Evolutionary conservation across 164 flowering plant species (phyloP).

Genomic region (Vitis vinifera): ASM3070453v1 NC_081821.1:2358001-2358500

Average conservation of each 20-base stretch:
- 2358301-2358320: slow-evolving; percentile 76
- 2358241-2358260: slow-evolving; percentile 82
- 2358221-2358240: slow-evolving; percentile 56
- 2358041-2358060: slow-evolving; percentile 84
- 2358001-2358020: slow-evolving; percentile 94
- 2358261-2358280: slow-evolving; percentile 92
- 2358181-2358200: slow-evolving; percentile 80
- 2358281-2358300: slow-evolving; percentile 65
- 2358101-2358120: slow-evolving; percentile 72
- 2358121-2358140: slow-evolving; percentile 68
- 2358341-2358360: slow-evolving; percentile 81
- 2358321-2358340: slow-evolving; percentile 67
- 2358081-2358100: slow-evolving; percentile 81
- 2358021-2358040: slow-evolving; percentile 77
- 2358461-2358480: slow-evolving; percentile 95
- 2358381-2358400: slow-evolving; percentile 93
- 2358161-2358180: slow-evolving; percentile 83
- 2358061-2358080: slow-evolving; percentile 95
- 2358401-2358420: slow-evolving; percentile 76
- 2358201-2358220: slow-evolving; percentile 80
- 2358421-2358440: slow-evolving; percentile 72
- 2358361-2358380: slow-evolving; percentile 90
- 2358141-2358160: slow-evolving; percentile 82
- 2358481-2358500: slow-evolving; percentile 81
- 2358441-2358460: slow-evolving; percentile 84